Base-by-base conservation (phyloP, 2,329 filamentous ascomycete genomes). In the Aureobasidium sp. region DNA sequence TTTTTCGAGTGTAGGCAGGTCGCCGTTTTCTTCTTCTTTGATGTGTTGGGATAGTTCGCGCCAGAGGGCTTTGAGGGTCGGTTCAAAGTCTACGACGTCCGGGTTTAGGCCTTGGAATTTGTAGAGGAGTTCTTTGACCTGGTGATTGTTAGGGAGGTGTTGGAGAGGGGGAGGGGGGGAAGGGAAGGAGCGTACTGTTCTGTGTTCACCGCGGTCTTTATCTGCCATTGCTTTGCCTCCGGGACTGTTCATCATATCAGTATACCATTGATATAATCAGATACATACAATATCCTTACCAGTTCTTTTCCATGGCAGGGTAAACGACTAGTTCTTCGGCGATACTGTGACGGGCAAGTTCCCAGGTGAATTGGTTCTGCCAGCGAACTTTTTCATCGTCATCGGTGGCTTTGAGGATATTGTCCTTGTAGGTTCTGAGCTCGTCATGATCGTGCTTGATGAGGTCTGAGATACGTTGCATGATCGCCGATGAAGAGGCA, bases 331-430 rank as follows among this genome's bases (percentile, higher is more conserved):
- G 72, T 68, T 87, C 85, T 66, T 87, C 83, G 11, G 80, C 82
- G 55, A 86, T 78, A 0, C 81, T 79, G 71, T 87, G 84, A n/a
- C 84, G 81, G 33, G 84, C 81, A 1, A 87, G 76, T 68, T 85
- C 82, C 84, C 84, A 86, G 18, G 79, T 81, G 68, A 87, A 85
- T 64, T 84, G 80, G 65, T 87, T 86, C 65, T 83, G 81, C 65
- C 77, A 85, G 16, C 80, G 78, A 8, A 73, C 75, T 62, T 80
- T 77, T 25, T 81, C 76, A 45, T 85, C 82, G 31, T 70, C 68
- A 54, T 84, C 78, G 15, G 69, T 71, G 5, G 79, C 74, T 40
- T 78, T 76, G 65, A 82, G 66, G 42, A 85, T 78, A n/a, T 79
- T 78, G 29, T 81, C 73, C 70, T 84, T 84, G 69, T 78, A 81